These are phyloP conservation scores for Diaporthe australafricana DNA, from an alignment of 2,329 filamentous ascomycete genomes.

Conservation along the genomic window DNA sequence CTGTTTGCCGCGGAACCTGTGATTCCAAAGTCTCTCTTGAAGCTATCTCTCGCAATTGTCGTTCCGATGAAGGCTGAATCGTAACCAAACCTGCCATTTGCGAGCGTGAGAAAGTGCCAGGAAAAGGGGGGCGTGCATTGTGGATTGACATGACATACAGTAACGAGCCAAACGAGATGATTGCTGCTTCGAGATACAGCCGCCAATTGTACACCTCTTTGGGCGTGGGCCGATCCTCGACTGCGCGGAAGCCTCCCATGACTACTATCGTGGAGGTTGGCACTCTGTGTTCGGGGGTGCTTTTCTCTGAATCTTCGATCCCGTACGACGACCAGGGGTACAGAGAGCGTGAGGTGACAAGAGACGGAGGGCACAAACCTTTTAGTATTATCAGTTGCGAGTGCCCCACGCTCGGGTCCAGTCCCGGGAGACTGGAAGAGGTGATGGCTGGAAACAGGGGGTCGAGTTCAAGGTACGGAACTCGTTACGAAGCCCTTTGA, in stretches of 20 bases:
- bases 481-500: constrained; percentile 10
- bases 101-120: constrained; percentile 29
- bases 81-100: constrained; percentile 56
- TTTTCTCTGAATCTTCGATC: neutral
- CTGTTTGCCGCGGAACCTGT: constrained; percentile 49
- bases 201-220: constrained; percentile 66
- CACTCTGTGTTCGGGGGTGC: neutral
- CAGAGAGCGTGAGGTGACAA: neutral
- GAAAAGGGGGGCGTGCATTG: neutral
- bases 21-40: constrained; percentile 58
- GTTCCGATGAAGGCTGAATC: constrained; percentile 66
- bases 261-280: neutral
- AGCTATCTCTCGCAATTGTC: constrained; percentile 61
- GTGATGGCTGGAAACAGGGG: neutral
- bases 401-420: constrained; percentile 23
- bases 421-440: constrained; percentile 12
- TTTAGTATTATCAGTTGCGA: constrained; percentile 16
- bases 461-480: neutral
- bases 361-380: constrained; percentile 4
- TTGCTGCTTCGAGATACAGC: constrained; percentile 58
- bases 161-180: constrained; percentile 60
- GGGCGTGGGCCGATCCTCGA: constrained; percentile 67
- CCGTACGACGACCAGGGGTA: constrained; percentile 11
- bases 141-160: constrained; percentile 45
- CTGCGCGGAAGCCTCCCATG: constrained; percentile 38